These are phyloP conservation scores for Brassica nigra DNA, from an alignment of 345 rosid species.

Conservation along the genomic window DNA sequence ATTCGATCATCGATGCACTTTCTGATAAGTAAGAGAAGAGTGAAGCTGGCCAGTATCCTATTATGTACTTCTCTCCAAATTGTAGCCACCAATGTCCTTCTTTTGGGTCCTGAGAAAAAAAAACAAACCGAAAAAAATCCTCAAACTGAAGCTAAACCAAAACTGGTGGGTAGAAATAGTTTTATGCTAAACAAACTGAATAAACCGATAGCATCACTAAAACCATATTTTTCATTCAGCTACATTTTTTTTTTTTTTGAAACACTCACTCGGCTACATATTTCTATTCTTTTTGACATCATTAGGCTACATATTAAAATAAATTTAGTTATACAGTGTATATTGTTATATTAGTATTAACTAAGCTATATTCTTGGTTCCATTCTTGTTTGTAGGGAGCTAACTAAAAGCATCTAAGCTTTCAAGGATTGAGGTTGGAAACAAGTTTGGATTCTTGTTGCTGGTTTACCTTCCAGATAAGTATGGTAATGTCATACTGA, in stretches of 20 bases:
- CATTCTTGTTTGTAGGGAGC: neutral
- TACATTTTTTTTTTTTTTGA: too few relatives aligned
- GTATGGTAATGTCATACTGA: conserved; percentile 72
- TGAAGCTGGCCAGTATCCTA: conserved; percentile 75
- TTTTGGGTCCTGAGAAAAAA: conserved; percentile 55
- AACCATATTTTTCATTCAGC: neutral
- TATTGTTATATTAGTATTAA: neutral
- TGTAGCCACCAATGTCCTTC: conserved; percentile 89
- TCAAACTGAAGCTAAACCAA: neutral
- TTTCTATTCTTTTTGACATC: neutral
- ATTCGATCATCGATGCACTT: conserved; percentile 73
- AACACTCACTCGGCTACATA: neutral
- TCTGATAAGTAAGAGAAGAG: conserved; percentile 67
- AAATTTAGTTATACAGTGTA: neutral
- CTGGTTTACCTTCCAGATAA: conserved; percentile 69
- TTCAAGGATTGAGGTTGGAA: conserved; percentile 2
- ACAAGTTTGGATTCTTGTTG: neutral
- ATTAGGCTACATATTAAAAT: neutral
- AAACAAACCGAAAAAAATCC: too few relatives aligned
- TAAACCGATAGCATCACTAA: neutral
- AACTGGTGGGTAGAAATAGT: neutral
- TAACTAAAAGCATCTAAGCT: neutral
- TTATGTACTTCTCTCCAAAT: conserved; percentile 58
- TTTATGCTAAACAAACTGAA: conserved; percentile 9
- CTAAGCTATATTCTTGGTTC: neutral